Conservation (phyloP, 108 stramenopile genomes). For the Nannochloropsis salina region DNA sequence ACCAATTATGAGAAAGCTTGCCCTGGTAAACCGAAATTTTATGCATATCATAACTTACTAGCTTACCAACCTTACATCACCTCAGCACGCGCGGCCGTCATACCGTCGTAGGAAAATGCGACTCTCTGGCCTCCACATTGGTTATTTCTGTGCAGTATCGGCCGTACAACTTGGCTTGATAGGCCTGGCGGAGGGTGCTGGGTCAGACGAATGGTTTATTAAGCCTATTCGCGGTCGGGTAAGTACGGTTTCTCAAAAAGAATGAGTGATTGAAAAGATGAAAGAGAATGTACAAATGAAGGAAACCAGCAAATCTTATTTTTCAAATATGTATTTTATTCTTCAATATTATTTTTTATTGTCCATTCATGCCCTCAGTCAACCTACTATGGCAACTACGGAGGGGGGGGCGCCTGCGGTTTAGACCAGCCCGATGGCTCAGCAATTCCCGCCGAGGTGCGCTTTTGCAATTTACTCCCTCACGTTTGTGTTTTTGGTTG, state of each 20-base stretch:
- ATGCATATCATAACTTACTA: too few species aligned
- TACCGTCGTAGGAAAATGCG: too few species aligned
- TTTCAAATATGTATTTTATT: neutral
- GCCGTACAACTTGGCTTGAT: too few species aligned
- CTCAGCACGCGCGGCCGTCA: too few species aligned
- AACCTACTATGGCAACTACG: conserved; percentile 10
- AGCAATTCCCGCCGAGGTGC: neutral
- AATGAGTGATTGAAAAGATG: neutral
- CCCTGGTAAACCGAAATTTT: too few species aligned
- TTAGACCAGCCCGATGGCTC: neutral
- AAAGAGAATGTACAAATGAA: neutral
- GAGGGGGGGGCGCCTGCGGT: neutral
- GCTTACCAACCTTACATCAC: too few species aligned
- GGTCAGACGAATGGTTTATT: neutral
- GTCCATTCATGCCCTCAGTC: neutral
- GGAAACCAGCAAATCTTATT: neutral
- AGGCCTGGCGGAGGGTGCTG: too few species aligned
- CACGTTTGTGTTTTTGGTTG: neutral
- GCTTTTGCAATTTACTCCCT: neutral
- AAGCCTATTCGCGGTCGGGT: neutral
- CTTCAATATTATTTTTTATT: neutral
- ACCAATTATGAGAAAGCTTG: too few species aligned
- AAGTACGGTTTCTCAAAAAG: neutral
- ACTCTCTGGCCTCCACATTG: too few species aligned
- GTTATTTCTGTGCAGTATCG: too few species aligned